Evolutionary conservation across 768 basidiomycete genomes (phyloP).

Genomic region (Boletus sp.): DNA sequence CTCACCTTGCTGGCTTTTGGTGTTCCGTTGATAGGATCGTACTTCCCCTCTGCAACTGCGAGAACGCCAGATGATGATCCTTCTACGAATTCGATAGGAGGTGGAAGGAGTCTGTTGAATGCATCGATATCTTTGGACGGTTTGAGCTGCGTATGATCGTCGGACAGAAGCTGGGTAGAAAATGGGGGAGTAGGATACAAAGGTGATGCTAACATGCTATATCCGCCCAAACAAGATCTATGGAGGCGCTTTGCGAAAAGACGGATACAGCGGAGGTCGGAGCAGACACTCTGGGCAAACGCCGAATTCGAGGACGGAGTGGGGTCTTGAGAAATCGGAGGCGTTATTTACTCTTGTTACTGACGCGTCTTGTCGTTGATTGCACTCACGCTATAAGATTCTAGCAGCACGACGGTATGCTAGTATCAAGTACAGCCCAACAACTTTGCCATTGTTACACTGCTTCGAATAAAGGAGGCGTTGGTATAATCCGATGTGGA

Average conservation of each 20-base stretch:
- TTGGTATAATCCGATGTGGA: neutral
- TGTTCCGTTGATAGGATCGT: constrained; percentile 75
- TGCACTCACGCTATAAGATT: neutral
- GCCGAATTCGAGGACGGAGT: neutral
- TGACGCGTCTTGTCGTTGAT: constrained; percentile 15
- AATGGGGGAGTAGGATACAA: constrained; percentile 55
- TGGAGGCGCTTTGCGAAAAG: constrained; percentile 5
- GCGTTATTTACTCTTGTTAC: constrained; percentile 30
- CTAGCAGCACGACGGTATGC: too few species aligned
- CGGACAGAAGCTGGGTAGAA: constrained; percentile 46
- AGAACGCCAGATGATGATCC: constrained; percentile 78
- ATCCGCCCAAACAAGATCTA: constrained; percentile 9
- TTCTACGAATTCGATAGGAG: constrained; percentile 81
- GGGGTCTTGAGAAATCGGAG: constrained; percentile 13
- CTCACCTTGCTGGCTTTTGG: constrained; percentile 55
- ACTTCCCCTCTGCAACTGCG: constrained; percentile 71
- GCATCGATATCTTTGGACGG: constrained; percentile 71
- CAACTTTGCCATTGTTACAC: too few species aligned
- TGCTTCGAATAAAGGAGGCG: neutral
- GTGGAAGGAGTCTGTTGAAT: constrained; percentile 76
- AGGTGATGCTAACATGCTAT: constrained; percentile 67
- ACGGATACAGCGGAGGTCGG: constrained; percentile 9
- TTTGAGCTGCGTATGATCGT: constrained; percentile 55
- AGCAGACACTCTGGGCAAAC: constrained; percentile 18
- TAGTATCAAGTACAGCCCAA: neutral